Conservation (phyloP, 331 rosid species). For the Telfairia occidentalis region DNA sequence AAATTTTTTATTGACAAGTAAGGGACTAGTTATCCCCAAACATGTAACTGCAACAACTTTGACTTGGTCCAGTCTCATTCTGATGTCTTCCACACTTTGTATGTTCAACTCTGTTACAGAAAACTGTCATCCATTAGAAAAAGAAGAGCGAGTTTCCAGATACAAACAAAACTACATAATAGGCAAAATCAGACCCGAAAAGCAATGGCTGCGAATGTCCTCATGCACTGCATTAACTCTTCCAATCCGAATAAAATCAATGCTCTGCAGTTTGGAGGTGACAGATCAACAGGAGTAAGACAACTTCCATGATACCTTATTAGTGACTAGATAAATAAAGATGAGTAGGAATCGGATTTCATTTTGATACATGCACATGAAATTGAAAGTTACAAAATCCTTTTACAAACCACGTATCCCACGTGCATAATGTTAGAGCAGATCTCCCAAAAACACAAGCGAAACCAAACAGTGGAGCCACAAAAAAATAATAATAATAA, state of each 20-base stretch:
- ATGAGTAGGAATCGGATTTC: not conserved
- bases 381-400: not conserved
- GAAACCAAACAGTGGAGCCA: not conserved
- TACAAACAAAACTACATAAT: not conserved
- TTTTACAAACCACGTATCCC: not conserved
- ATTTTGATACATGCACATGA: not conserved
- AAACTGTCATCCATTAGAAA: conserved; percentile 19
- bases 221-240: conserved; percentile 71
- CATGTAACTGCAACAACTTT: conserved; percentile 93
- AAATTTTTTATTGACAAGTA: conserved; percentile 64
- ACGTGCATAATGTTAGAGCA: not conserved
- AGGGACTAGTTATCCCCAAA: conserved; percentile 71
- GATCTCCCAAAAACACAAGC: not conserved
- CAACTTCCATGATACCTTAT: not conserved
- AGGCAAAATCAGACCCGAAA: conserved; percentile 56
- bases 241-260: conserved; percentile 85
- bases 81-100: conserved; percentile 55
- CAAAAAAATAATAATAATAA: not conserved
- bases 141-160: conserved; percentile 16
- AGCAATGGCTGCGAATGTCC: conserved; percentile 63
- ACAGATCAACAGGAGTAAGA: conserved; percentile 10
- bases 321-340: not conserved
- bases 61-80: conserved; percentile 58
- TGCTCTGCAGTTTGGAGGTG: conserved; percentile 37
- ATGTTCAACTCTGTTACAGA: conserved; percentile 36